phyloP scores from a whole-genome alignment of 208 protist species.

The Crithidia fasciculata region DNA sequence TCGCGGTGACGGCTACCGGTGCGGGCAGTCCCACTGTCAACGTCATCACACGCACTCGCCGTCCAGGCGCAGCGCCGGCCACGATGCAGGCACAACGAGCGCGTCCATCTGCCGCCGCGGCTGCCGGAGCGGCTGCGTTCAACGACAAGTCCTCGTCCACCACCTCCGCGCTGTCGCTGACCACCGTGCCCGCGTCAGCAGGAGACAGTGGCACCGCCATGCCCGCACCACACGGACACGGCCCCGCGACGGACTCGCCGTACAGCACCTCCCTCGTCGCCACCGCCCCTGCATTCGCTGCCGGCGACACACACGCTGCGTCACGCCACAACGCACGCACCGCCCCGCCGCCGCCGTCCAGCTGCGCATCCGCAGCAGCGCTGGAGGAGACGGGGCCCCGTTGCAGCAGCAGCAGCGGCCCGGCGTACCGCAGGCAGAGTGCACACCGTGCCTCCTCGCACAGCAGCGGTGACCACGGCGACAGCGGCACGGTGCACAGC shows the following conservation, averaged over 20 bases:
- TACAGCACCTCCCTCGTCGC: not conserved
- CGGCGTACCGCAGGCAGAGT: constrained; percentile 9
- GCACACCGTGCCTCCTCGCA: constrained; percentile 1
- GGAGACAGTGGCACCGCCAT: not conserved
- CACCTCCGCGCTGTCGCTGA: constrained; percentile 8
- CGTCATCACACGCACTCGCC: constrained; percentile 14
- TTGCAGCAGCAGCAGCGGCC: not conserved
- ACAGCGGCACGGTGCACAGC: constrained; percentile 5
- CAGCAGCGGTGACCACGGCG: constrained; percentile 9
- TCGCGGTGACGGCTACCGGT: not conserved
- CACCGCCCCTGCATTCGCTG: not conserved
- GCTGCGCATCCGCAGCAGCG: too few species aligned
- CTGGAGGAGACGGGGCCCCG: not conserved
- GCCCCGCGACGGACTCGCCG: not conserved
- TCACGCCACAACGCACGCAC: not conserved
- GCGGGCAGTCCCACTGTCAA: not conserved
- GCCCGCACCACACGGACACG: constrained; percentile 5
- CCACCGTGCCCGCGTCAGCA: constrained; percentile 1
- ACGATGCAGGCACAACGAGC: not conserved
- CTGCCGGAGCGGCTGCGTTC: not conserved
- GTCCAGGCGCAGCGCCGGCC: not conserved
- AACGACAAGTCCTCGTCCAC: constrained; percentile 8
- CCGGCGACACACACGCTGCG: not conserved
- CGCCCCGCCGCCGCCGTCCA: not conserved
- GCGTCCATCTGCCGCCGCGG: too few species aligned